Evolutionary conservation across 371 early-diverging fungal species (phyloP), one percentile per base, ranked within the genome.

Genomic region (Rhizopus microsporus): DNA sequence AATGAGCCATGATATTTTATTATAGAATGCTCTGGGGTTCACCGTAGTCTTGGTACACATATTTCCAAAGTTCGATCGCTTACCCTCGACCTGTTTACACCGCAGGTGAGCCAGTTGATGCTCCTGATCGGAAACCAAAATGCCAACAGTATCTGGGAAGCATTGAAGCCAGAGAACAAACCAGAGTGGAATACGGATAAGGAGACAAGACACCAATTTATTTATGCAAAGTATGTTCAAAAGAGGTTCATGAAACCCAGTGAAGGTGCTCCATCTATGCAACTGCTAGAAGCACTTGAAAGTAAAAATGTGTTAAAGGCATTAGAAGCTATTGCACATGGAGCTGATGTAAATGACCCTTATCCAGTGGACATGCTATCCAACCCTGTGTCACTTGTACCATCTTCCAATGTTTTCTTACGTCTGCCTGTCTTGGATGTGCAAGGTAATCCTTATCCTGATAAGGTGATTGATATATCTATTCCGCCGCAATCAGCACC

Each of bases 41-140:
- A 99, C 68, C 87, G 99, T 56, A 90, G 95, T 23, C 72, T 96
- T 17, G 99, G 99, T 0, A 88, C 92, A 6, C 93, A 94, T 51
- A 83, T 94, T 17, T 88, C 89, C 57, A 93, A 93, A 60, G 88
- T 94, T 15, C 84, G 91, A 50, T 93, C 93, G 0, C 75, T 94
- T 37, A 84, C 82, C 7, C 78, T 96, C 33, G 96, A 96, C 60
- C 84, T 69, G 45, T 87, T 82, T 65, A 84, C 86, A 5, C 78
- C 76, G 31, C 84, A 85, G 33, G 71, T 82, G 9, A 64, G 78
- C 38, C 75, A 74, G 13, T 56, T 85, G 30, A 56, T 87, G 43
- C 69, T 64, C 0, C 48, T 80, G 3, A 65, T 84, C 15, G 85
- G 88, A 12, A 87, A 87, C 59, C 77, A 69, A 1, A 52, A 62